A percentile compares a stretch with the other conserved stretches of the same genome.
Evolutionary conservation across 306 rosid genomes (phyloP).

Genomic region (Ceratonia siliqua): DNA sequence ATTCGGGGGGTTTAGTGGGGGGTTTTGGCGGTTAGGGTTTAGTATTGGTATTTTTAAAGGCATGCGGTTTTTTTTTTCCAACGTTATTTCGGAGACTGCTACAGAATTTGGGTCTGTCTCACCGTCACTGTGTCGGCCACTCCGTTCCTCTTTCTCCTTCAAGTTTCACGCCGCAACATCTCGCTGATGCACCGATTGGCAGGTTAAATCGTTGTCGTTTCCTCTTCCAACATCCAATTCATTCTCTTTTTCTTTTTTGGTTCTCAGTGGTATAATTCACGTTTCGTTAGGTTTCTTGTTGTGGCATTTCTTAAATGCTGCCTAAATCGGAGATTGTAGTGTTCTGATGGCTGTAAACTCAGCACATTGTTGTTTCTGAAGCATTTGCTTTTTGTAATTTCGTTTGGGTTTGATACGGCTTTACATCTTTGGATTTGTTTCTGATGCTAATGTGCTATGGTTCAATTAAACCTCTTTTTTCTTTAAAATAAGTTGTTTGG

Average conservation of each 20-base stretch:
- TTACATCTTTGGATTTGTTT: slow-evolving; percentile 18
- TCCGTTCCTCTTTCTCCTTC: neutral
- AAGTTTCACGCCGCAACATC: neutral
- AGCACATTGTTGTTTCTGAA: slow-evolving; percentile 28
- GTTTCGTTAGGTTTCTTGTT: slow-evolving; percentile 16
- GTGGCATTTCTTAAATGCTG: neutral
- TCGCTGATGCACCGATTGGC: slow-evolving; percentile 27
- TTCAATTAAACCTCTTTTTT: neutral
- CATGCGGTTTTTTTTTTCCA: neutral
- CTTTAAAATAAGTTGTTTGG: neutral
- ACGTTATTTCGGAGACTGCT: slow-evolving; percentile 27
- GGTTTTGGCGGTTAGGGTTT: slow-evolving; percentile 66
- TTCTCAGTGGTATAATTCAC: neutral
- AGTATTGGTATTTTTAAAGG: slow-evolving; percentile 1
- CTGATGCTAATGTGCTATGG: slow-evolving; percentile 11
- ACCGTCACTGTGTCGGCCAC: slow-evolving; percentile 33
- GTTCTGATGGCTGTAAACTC: slow-evolving; percentile 12
- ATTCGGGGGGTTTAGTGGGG: slow-evolving; percentile 36
- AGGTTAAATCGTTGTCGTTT: neutral
- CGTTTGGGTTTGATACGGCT: neutral
- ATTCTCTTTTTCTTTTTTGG: neutral
- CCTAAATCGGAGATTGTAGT: slow-evolving; percentile 21
- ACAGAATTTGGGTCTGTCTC: slow-evolving; percentile 15
- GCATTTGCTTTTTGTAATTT: neutral
- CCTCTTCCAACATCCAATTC: neutral